These are phyloP conservation scores for Hypoxylon fragiforme DNA, from an alignment of 495 filamentous ascomycete genomes.

Conservation along the genomic window DNA sequence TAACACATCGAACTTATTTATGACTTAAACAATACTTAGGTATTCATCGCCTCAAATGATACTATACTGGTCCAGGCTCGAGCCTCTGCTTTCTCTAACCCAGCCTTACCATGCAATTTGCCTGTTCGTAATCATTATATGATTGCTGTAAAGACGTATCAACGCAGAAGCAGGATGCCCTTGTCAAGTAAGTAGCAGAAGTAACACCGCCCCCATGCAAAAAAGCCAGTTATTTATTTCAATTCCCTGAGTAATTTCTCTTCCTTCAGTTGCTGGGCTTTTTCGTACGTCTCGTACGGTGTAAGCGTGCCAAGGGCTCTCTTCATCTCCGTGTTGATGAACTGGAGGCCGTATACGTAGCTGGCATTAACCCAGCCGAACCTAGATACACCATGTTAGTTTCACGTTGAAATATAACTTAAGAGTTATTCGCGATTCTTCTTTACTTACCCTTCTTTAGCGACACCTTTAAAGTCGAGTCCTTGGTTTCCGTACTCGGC, in stretches of 20 bases:
- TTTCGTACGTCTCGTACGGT: constrained; percentile 73
- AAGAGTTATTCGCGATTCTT: neutral
- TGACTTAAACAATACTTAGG: constrained; percentile 1
- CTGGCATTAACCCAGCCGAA: constrained; percentile 99
- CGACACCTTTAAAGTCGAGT: constrained; percentile 87
- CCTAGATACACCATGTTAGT: constrained; percentile 53
- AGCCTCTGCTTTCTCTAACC: constrained; percentile 7
- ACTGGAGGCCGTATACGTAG: constrained; percentile 84
- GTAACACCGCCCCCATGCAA: neutral
- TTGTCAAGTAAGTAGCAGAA: constrained; percentile 1
- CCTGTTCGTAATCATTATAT: constrained; percentile 1
- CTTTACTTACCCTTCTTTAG: constrained; percentile 84
- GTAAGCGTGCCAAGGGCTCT: constrained; percentile 84
- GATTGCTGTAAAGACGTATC: neutral
- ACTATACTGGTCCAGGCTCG: neutral
- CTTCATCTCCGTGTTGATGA: constrained; percentile 81
- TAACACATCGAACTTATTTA: too few species aligned
- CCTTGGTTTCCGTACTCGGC: constrained; percentile 99
- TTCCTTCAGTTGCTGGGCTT: constrained; percentile 51
- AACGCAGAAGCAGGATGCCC: constrained; percentile 1
- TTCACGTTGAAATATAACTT: neutral
- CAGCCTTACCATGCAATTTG: constrained; percentile 6
- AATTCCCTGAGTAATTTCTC: constrained; percentile 47
- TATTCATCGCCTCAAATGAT: constrained; percentile 2
- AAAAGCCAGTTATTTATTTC: neutral